Conservation (phyloP, 306 rosid genomes). For the Casuarina equisetifolia region DNA sequence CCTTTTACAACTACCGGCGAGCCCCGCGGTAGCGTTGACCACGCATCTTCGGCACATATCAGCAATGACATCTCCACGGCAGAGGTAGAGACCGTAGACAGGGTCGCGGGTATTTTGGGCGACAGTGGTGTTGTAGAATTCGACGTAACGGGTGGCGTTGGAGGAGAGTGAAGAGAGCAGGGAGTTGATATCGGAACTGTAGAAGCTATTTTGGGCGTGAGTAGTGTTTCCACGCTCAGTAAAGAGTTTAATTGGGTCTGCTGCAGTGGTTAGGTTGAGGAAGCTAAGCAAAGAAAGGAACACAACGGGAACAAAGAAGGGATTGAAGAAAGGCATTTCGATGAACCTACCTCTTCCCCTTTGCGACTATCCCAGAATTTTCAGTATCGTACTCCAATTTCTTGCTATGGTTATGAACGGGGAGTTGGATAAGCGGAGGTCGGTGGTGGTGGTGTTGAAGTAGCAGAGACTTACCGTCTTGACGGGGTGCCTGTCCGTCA, state of each 20-base stretch:
- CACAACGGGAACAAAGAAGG: neutral
- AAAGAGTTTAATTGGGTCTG: neutral
- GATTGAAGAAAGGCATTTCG: conserved; percentile 22
- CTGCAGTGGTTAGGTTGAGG: neutral
- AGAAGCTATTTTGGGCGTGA: neutral
- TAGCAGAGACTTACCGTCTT: too few species aligned
- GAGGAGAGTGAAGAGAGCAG: conserved; percentile 20
- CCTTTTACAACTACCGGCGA: neutral
- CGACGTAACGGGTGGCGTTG: neutral
- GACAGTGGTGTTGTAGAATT: conserved; percentile 20
- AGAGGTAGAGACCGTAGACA: conserved; percentile 25
- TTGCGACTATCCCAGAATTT: neutral
- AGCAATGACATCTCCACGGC: conserved; percentile 30
- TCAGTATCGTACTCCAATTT: neutral
- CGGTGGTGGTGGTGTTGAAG: too few species aligned
- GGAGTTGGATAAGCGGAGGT: too few species aligned
- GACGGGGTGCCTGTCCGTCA: too few species aligned
- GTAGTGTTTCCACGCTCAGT: neutral
- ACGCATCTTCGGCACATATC: conserved; percentile 20
- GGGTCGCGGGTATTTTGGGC: neutral
- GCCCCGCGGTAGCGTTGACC: neutral
- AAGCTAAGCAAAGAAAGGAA: neutral
- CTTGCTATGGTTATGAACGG: neutral
- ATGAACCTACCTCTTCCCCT: neutral
- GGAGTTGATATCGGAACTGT: neutral